phyloP scores from a whole-genome alignment of 805 yeast genomes.

The Wickerhamiella sergipiensis region DNA sequence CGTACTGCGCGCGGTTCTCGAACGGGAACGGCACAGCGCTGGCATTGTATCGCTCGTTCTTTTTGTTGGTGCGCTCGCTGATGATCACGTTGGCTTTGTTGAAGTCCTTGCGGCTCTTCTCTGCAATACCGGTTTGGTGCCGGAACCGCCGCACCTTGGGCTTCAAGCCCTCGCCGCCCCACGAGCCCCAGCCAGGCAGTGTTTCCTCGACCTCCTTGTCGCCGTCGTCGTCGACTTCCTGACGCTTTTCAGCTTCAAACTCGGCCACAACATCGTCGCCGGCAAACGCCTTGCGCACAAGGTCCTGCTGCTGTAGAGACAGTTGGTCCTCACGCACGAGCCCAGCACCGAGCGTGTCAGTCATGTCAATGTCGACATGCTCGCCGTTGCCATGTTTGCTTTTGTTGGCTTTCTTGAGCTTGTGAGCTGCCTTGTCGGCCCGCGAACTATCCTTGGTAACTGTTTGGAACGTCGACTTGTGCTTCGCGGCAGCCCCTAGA shows the following conservation, averaged over 20 bases:
- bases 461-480: slow-evolving; percentile 37
- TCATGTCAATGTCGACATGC: slow-evolving; percentile 12
- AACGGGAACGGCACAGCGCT: slow-evolving; percentile 89
- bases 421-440: slow-evolving; percentile 2
- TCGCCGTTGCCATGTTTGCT: slow-evolving; percentile 15
- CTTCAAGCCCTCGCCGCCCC: slow-evolving; percentile 64
- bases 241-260: slow-evolving; percentile 63
- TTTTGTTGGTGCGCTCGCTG: slow-evolving; percentile 76
- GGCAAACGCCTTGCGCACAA: slow-evolving; percentile 87
- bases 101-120: slow-evolving; percentile 66
- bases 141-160: slow-evolving; percentile 49
- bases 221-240: slow-evolving; percentile 58
- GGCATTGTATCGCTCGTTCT: slow-evolving; percentile 73
- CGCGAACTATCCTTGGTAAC: slow-evolving; percentile 27
- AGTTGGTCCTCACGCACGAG: slow-evolving; percentile 19
- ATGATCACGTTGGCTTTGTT: slow-evolving; percentile 69
- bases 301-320: slow-evolving; percentile 31
- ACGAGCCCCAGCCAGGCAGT: slow-evolving; percentile 95
- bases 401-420: slow-evolving; percentile 26
- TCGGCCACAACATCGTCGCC: slow-evolving; percentile 87
- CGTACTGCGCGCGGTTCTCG: slow-evolving; percentile 89
- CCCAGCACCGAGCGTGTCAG: slow-evolving; percentile 13
- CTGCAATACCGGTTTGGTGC: slow-evolving; percentile 64
- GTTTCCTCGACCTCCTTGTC: slow-evolving; percentile 78
- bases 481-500: slow-evolving; percentile 29